Conservation (phyloP, 1,284 basidiomycete species). For the Exsudoporus floridanus region DNA sequence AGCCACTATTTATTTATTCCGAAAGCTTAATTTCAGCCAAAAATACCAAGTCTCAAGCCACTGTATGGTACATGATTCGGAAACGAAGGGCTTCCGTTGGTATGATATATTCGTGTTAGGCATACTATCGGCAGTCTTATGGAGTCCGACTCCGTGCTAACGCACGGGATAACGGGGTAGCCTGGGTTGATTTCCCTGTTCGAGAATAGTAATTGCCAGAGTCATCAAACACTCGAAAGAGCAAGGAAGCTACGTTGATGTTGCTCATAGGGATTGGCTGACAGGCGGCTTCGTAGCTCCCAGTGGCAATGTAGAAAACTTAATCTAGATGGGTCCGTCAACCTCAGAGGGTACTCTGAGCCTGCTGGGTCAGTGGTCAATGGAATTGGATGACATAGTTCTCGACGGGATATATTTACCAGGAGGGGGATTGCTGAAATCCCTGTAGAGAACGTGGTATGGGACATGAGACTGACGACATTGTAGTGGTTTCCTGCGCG, state of each 20-base stretch:
- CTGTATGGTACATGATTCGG: not conserved
- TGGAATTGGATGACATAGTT: constrained; percentile 29
- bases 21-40: not conserved
- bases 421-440: constrained; percentile 30
- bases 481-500: constrained; percentile 28
- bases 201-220: constrained; percentile 37
- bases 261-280: constrained; percentile 24
- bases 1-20: not conserved
- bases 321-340: constrained; percentile 34
- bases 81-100: not conserved
- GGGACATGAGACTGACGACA: constrained; percentile 38
- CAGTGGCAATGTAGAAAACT: constrained; percentile 36
- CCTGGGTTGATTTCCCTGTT: not conserved
- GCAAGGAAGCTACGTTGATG: not conserved
- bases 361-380: constrained; percentile 19
- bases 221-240: constrained; percentile 38
- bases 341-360: constrained; percentile 19
- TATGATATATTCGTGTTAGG: not conserved
- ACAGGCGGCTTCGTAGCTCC: constrained; percentile 40
- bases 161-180: not conserved
- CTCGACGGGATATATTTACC: constrained; percentile 36
- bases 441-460: constrained; percentile 31
- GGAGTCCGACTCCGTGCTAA: not conserved
- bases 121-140: too few species aligned
- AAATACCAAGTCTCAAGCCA: not conserved